Conservation (phyloP, 345 rosid species). For the Hibiscus trionum region DNA sequence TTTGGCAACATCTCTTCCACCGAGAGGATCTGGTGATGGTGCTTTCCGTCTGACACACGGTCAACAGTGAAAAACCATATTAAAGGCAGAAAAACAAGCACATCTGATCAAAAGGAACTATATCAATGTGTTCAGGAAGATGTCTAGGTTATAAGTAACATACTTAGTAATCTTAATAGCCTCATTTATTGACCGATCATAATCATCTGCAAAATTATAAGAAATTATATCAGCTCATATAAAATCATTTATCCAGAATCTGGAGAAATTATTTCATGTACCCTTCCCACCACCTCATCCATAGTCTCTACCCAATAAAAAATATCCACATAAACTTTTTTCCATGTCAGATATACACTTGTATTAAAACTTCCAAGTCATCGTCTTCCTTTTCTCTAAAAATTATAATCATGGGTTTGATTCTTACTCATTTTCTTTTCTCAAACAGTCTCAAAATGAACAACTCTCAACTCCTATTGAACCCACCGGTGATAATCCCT, state of each 20-base stretch:
- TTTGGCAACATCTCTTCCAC: conserved; percentile 59
- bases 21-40: conserved; percentile 70
- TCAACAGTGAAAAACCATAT: conserved; percentile 1
- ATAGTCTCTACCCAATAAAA: too few relatives aligned
- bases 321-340: too few relatives aligned
- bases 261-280: too few relatives aligned
- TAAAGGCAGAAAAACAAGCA: neutral
- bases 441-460: too few relatives aligned
- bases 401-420: too few relatives aligned
- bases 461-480: too few relatives aligned
- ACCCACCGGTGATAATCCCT: too few relatives aligned
- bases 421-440: too few relatives aligned
- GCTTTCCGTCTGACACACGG: conserved; percentile 56
- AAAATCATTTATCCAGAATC: neutral
- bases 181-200: conserved; percentile 93
- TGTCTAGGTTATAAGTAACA: conserved; percentile 3
- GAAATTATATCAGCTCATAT: neutral
- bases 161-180: conserved; percentile 97
- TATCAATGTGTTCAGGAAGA: neutral
- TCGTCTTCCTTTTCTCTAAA: too few relatives aligned
- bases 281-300: too few relatives aligned
- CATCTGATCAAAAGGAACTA: neutral
- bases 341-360: too few relatives aligned
- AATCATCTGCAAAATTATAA: conserved; percentile 74
- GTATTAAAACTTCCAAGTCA: too few relatives aligned